These are phyloP conservation scores for Aureobasidium namibiae DNA, from an alignment of 2,329 filamentous ascomycete species.

Conservation along the genomic window DNA sequence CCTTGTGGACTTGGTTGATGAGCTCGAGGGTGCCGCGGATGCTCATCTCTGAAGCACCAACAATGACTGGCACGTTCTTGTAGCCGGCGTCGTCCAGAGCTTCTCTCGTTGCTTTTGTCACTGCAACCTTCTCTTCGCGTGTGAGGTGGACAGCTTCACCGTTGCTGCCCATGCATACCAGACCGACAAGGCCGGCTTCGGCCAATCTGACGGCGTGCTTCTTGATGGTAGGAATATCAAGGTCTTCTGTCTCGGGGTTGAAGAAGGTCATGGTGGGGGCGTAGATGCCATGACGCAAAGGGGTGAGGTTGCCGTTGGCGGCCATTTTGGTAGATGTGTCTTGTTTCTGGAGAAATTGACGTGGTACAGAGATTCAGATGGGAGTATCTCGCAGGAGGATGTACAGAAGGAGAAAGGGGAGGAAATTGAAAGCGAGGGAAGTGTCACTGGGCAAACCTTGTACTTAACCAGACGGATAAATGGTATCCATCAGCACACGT, in stretches of 20 bases:
- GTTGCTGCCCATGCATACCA: conserved; percentile 85
- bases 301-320: conserved; percentile 31
- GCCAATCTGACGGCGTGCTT: conserved; percentile 72
- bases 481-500: not conserved
- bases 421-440: conserved; percentile 1
- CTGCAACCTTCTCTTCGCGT: conserved; percentile 63
- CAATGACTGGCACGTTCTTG: conserved; percentile 65
- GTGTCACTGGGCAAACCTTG: not conserved
- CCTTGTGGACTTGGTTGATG: conserved; percentile 55
- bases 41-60: conserved; percentile 73
- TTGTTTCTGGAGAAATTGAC: not conserved
- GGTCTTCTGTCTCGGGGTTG: conserved; percentile 70
- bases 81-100: conserved; percentile 77
- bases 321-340: conserved; percentile 22
- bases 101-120: conserved; percentile 70
- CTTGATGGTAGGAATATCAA: conserved; percentile 72
- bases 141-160: conserved; percentile 83
- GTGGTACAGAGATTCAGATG: not conserved
- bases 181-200: conserved; percentile 67
- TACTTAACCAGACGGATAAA: conserved; percentile 12
- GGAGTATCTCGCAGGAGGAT: not conserved
- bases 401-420: not conserved
- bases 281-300: conserved; percentile 75
- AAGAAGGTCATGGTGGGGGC: conserved; percentile 90
- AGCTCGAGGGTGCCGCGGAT: conserved; percentile 73